phyloP scores from a whole-genome alignment of 257 asterid species.

The Solanum etuberosum region DNA sequence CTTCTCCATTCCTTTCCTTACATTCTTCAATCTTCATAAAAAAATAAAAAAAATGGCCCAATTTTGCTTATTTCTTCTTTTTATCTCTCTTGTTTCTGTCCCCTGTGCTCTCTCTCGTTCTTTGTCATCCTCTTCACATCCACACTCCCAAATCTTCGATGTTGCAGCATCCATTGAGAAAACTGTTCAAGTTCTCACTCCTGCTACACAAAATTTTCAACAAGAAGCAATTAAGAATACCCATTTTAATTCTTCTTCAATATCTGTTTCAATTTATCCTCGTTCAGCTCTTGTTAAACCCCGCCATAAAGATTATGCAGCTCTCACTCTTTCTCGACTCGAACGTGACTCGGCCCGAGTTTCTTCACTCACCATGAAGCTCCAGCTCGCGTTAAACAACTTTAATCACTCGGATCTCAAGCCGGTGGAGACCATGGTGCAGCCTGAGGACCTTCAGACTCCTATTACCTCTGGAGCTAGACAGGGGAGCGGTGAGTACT shows the following conservation, averaged over 20 bases:
- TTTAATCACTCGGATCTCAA: slow-evolving; percentile 12
- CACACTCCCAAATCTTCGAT: slow-evolving; percentile 1
- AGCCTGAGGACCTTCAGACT: slow-evolving; percentile 23
- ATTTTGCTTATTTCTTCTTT: not conserved
- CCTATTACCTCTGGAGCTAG: slow-evolving; percentile 53
- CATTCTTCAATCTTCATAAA: not conserved
- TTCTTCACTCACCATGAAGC: slow-evolving; percentile 19
- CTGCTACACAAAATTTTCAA: not conserved
- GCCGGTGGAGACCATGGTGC: slow-evolving; percentile 9
- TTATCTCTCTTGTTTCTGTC: not conserved
- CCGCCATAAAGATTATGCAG: slow-evolving; percentile 27
- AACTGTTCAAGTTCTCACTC: slow-evolving; percentile 5
- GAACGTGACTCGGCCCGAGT: slow-evolving; percentile 48
- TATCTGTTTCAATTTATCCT: slow-evolving; percentile 42
- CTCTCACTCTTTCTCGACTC: slow-evolving; percentile 40
- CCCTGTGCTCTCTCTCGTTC: not conserved
- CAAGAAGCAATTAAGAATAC: not conserved
- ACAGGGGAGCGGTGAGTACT: slow-evolving; percentile 75
- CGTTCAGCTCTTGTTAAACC: slow-evolving; percentile 26
- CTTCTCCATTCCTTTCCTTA: not conserved
- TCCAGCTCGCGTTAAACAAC: slow-evolving; percentile 2
- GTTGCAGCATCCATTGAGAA: slow-evolving; percentile 4
- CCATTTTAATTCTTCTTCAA: slow-evolving; percentile 1
- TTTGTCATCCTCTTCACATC: not conserved
- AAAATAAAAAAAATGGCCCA: not conserved